A percentile compares a stretch with the other conserved stretches of the same genome.
Conservation (phyloP, 2,329 filamentous ascomycete species). For the Pseudocercospora fuligena region DNA sequence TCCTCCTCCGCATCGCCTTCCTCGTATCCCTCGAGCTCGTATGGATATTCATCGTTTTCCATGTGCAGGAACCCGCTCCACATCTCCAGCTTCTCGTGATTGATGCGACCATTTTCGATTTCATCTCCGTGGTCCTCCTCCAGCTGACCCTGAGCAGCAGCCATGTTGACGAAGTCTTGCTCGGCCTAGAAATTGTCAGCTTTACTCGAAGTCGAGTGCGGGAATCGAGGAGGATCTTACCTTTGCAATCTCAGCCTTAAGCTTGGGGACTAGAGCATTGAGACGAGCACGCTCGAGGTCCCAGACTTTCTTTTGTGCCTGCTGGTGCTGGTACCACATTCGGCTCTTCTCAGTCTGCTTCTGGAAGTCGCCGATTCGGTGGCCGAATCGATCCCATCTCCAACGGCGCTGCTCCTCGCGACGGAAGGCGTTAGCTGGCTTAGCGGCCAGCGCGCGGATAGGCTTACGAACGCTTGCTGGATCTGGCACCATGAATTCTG, state of each 20-base stretch:
- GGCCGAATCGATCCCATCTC: not conserved
- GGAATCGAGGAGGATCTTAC: not conserved
- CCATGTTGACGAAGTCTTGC: not conserved
- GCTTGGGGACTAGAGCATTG: not conserved
- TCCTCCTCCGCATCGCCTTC: not conserved
- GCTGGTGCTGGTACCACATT: not conserved
- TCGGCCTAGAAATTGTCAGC: not conserved
- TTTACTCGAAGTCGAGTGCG: not conserved
- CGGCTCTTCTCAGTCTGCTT: not conserved
- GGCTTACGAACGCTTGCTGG: not conserved
- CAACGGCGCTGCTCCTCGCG: slow-evolving; percentile 1
- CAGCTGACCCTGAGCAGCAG: not conserved
- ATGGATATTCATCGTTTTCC: not conserved
- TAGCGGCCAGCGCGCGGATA: not conserved
- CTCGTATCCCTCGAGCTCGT: not conserved
- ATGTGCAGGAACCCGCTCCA: not conserved
- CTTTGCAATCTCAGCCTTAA: not conserved
- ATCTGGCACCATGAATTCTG: not conserved
- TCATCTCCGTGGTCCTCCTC: slow-evolving; percentile 1
- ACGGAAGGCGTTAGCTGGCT: not conserved
- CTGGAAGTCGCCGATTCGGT: not conserved
- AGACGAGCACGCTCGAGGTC: not conserved
- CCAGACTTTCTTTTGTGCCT: not conserved
- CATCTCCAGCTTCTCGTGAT: not conserved
- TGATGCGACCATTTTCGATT: not conserved